Evolutionary conservation across 768 basidiomycete genomes (phyloP).

Genomic region (Tephrocybe sp.): DNA sequence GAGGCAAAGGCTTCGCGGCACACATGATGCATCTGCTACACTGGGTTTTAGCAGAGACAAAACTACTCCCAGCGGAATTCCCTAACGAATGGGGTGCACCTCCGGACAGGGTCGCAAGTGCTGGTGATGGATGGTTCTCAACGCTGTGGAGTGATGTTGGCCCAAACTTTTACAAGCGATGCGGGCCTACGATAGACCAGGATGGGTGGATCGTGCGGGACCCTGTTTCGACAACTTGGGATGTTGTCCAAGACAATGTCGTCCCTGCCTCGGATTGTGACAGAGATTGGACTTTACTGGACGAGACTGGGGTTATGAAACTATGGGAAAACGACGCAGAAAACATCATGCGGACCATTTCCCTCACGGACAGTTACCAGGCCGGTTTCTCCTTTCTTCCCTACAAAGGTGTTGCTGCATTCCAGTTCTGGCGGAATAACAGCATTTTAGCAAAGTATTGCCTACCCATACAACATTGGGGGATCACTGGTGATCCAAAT

Average conservation of each 20-base stretch:
- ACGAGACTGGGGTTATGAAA: slow-evolving; percentile 29
- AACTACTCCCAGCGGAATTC: slow-evolving; percentile 23
- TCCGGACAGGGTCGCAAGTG: slow-evolving; percentile 30
- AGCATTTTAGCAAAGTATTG: slow-evolving; percentile 16
- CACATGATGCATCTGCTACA: slow-evolving; percentile 69
- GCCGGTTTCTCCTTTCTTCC: slow-evolving; percentile 41
- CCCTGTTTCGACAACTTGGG: slow-evolving; percentile 39
- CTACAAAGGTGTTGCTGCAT: slow-evolving; percentile 45
- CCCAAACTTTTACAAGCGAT: slow-evolving; percentile 37
- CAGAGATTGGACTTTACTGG: slow-evolving; percentile 32
- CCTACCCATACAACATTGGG: slow-evolving; percentile 26
- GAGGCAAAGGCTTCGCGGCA: slow-evolving; percentile 53
- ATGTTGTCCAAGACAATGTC: slow-evolving; percentile 18
- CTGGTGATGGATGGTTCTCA: slow-evolving; percentile 44
- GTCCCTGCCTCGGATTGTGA: neutral
- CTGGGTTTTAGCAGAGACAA: slow-evolving; percentile 43
- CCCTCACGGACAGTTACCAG: neutral
- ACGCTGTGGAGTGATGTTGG: slow-evolving; percentile 56
- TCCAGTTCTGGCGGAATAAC: slow-evolving; percentile 34
- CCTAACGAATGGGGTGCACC: slow-evolving; percentile 42
- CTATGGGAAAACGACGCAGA: slow-evolving; percentile 41
- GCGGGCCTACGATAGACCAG: slow-evolving; percentile 31
- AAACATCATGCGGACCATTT: slow-evolving; percentile 20
- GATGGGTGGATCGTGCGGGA: slow-evolving; percentile 45
- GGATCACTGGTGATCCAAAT: slow-evolving; percentile 20